Base-by-base conservation (phyloP, 441 rosid species). In the Adansonia grandidieri region DNA sequence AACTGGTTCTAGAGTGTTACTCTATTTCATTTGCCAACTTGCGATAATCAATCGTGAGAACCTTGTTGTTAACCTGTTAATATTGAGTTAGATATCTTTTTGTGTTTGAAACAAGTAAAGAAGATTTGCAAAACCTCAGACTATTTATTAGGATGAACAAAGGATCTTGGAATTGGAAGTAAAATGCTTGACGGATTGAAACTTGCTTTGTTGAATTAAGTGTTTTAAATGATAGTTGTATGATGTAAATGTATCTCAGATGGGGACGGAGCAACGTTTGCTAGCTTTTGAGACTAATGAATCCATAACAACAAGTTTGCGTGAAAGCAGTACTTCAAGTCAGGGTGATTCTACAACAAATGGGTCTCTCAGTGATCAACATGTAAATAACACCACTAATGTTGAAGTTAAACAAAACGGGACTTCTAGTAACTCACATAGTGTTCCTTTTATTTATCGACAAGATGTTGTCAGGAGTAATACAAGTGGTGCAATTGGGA, bases 251-350 rank as follows among this genome's bases (percentile, higher is more conserved):
- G 15, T 48, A 58, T 79, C 67, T 82, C 76, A 94, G 98, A 92
- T 92, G 98, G 98, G 82, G 77, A 82, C 70, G 62, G 88, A 85
- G 72, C 85, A 84, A 77, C 82, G 64, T 72, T 81, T 82, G 44
- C 14, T 50, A 80, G 73, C 70, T 68, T 67, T 81, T 24, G 76
- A 74, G 9, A 77, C 44, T 79, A 72, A 78, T 17, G 83, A 78
- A 73, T 87, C 89, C 77, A 78, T 79, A 72, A 47, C 83, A 58
- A 74, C 84, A 62, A 75, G 80, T 32, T 79, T 63, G 28, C 79
- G 54, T 22, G 80, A 68, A 77, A 57, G 53, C 73, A 79, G 48
- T 69, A 76, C 76, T 48, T 77, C 56, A 57, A 53, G 53, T n/a
- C 73, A 63, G 75, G 83, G 57, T 86, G 85, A 48, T 81, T 71